phyloP scores from a whole-genome alignment of 192 early-diverging fungal species.

The Phycomyces blakesleeanus region DNA sequence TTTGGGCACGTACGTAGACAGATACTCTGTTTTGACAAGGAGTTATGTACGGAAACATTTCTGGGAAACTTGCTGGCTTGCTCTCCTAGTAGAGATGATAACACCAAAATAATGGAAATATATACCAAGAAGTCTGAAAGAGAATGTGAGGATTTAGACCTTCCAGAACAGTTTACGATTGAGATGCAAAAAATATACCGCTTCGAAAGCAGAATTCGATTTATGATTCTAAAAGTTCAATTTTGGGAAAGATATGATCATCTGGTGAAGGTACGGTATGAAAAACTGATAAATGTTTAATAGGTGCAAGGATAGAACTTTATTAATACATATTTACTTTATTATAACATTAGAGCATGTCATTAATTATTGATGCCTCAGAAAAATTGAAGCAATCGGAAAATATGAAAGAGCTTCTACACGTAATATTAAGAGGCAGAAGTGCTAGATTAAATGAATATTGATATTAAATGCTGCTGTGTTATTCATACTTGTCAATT shows the following conservation, averaged over 20 bases:
- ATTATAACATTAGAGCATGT: conserved; percentile 38
- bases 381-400: conserved; percentile 57
- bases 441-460: background rate
- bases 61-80: conserved; percentile 63
- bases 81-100: conserved; percentile 63
- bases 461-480: background rate
- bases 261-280: conserved; percentile 44
- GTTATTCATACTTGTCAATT: background rate
- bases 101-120: conserved; percentile 19
- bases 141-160: conserved; percentile 51
- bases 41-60: conserved; percentile 56
- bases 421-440: no score
- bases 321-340: background rate
- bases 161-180: conserved; percentile 67
- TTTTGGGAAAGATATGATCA: conserved; percentile 64
- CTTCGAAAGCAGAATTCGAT: conserved; percentile 65
- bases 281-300: background rate
- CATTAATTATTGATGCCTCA: conserved; percentile 54
- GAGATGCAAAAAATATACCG: conserved; percentile 69
- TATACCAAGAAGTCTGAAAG: conserved; percentile 38
- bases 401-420: conserved; percentile 64
- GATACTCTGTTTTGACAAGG: conserved; percentile 66
- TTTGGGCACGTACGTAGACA: conserved; percentile 62
- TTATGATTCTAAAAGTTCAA: conserved; percentile 59
- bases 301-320: no score